Percentiles rank a stretch among this genome's conserved stretches.
Conservation (phyloP, 768 basidiomycete genomes). For the Phylloporus sp. region DNA sequence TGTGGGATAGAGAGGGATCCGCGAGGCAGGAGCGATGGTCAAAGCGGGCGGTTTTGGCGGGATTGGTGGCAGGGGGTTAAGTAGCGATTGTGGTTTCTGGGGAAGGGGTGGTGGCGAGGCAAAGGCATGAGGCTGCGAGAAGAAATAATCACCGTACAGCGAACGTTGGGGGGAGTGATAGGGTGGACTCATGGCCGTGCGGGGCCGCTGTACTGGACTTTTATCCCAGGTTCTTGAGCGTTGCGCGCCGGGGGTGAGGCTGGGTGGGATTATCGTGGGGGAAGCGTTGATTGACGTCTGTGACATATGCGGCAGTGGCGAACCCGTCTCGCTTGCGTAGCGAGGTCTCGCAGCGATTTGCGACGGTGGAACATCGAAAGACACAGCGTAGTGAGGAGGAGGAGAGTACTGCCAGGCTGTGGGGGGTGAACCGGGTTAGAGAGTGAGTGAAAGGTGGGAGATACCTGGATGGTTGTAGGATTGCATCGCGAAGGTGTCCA, state of each 20-base stretch:
- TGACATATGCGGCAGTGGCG: conserved; percentile 1
- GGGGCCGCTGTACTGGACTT: conserved; percentile 7
- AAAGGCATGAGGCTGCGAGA: conserved; percentile 15
- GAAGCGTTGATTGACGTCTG: conserved; percentile 1
- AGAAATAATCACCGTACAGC: conserved; percentile 30
- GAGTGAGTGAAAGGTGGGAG: neutral
- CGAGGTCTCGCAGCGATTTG: conserved; percentile 18
- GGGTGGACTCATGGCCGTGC: conserved; percentile 6
- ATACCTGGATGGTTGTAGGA: conserved; percentile 32
- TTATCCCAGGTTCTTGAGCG: conserved; percentile 23
- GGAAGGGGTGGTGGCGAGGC: conserved; percentile 30
- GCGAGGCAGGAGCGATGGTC: conserved; percentile 11
- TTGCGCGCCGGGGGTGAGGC: conserved; percentile 23
- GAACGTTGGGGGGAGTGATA: conserved; percentile 10
- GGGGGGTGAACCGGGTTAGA: conserved; percentile 2
- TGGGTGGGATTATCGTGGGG: conserved; percentile 18
- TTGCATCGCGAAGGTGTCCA: conserved; percentile 19
- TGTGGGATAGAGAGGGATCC: conserved; percentile 33
- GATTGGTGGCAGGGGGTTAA: conserved; percentile 34
- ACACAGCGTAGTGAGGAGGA: conserved; percentile 17
- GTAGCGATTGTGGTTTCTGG: conserved; percentile 25
- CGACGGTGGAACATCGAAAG: conserved; percentile 17
- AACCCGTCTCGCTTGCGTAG: conserved; percentile 17
- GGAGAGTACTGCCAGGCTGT: conserved; percentile 18
- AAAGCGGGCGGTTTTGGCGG: conserved; percentile 37